A percentile compares a stretch with the other conserved stretches of the same genome.
Evolutionary conservation across 2,329 filamentous ascomycete genomes (phyloP).

Genomic region (Orbilia brochopaga): DNA sequence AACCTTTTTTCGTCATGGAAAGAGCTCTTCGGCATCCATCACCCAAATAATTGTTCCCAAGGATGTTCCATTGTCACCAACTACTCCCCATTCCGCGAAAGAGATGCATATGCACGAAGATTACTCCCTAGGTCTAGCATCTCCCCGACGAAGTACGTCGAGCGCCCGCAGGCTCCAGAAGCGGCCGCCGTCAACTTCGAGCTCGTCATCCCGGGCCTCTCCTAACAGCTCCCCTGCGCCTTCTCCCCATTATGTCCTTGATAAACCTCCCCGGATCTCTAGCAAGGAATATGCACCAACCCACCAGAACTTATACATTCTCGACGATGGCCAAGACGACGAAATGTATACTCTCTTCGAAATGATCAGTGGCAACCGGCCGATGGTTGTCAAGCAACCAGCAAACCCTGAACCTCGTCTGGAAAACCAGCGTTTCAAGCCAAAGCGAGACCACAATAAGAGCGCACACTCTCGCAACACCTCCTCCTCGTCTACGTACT

Average conservation of each 20-base stretch:
- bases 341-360: constrained; percentile 50
- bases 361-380: constrained; percentile 40
- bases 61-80: constrained; percentile 16
- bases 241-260: constrained; percentile 41
- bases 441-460: constrained; percentile 8
- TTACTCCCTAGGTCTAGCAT: constrained; percentile 10
- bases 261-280: constrained; percentile 46
- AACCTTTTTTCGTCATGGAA: constrained; percentile 44
- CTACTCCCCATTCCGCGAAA: constrained; percentile 21
- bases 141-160: constrained; percentile 29
- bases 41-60: constrained; percentile 37
- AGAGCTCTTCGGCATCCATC: constrained; percentile 35
- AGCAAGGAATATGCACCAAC: constrained; percentile 36
- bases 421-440: constrained; percentile 23
- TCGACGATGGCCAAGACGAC: constrained; percentile 46
- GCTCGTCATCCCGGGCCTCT: constrained; percentile 24
- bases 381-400: constrained; percentile 6
- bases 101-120: constrained; percentile 16
- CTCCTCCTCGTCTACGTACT: constrained; percentile 43
- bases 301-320: constrained; percentile 44
- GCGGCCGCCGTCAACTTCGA: constrained; percentile 25
- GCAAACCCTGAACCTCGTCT: constrained; percentile 19
- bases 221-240: constrained; percentile 30
- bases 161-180: constrained; percentile 44
- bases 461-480: constrained; percentile 37